phyloP scores from a whole-genome alignment of 2,329 filamentous ascomycete species.

The Aureobasidium vineae region DNA sequence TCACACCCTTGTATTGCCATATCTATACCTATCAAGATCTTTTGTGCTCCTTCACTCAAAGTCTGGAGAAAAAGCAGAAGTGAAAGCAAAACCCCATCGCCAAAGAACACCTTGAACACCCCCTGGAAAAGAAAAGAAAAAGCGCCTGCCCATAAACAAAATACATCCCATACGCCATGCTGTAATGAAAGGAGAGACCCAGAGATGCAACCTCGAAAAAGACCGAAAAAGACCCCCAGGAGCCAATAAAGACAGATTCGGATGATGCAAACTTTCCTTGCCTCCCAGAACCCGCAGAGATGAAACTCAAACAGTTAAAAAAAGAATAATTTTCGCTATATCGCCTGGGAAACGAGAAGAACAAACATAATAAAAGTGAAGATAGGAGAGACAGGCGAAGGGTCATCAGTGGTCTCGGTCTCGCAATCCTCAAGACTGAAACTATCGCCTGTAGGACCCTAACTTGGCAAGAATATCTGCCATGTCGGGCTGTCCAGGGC shows the following conservation, averaged over 20 bases:
- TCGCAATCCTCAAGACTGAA: neutral
- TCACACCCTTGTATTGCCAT: neutral
- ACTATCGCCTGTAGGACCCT: slow-evolving; percentile 56
- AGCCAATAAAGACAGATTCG: neutral
- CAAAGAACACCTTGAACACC: neutral
- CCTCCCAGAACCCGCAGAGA: neutral
- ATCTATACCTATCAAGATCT: neutral
- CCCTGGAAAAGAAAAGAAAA: neutral
- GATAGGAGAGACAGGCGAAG: too few relatives aligned
- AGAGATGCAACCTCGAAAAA: neutral
- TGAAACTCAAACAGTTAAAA: neutral
- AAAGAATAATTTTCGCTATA: neutral
- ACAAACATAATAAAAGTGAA: neutral
- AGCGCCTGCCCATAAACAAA: neutral
- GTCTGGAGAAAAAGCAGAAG: neutral
- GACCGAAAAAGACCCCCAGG: neutral
- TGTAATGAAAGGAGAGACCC: neutral
- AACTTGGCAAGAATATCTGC: slow-evolving; percentile 74
- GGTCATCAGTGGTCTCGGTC: neutral
- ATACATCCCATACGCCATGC: slow-evolving; percentile 3
- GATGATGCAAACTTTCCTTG: neutral
- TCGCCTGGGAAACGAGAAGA: neutral
- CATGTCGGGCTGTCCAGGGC: slow-evolving; percentile 50
- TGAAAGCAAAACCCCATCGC: neutral
- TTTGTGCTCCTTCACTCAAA: too few relatives aligned